A percentile compares a stretch with the other conserved stretches of the same genome.
Evolutionary conservation across 108 stramenopile genomes (phyloP).

Genomic region (Conticribra guillardii): DNA sequence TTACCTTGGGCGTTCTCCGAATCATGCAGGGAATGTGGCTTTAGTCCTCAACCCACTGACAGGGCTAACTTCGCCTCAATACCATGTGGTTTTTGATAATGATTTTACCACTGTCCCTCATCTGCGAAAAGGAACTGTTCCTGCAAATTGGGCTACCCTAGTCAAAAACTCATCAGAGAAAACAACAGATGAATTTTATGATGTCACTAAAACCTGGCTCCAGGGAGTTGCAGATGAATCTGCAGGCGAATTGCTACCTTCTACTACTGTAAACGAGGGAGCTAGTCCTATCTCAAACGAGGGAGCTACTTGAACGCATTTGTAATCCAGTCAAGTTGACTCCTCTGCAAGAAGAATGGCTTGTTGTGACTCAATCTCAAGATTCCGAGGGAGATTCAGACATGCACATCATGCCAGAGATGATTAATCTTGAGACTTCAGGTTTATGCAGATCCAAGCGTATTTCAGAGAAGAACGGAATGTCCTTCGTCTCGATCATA

Average conservation of each 20-base stretch:
- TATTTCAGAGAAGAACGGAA: background rate
- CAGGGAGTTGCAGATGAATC: background rate
- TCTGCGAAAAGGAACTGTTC: background rate
- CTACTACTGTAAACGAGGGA: background rate
- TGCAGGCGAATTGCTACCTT: background rate
- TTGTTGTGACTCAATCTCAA: background rate
- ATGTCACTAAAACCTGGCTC: background rate
- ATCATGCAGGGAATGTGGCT: background rate
- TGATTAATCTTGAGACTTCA: background rate
- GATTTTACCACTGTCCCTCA: background rate
- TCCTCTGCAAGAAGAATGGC: background rate
- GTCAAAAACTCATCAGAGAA: background rate
- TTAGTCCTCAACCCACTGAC: background rate
- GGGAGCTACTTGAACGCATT: no score
- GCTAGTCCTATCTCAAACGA: background rate
- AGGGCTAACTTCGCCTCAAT: background rate
- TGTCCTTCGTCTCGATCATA: background rate
- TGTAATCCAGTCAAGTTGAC: background rate
- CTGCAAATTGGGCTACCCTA: background rate
- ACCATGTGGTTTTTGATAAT: background rate
- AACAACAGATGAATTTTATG: background rate
- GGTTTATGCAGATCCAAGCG: background rate
- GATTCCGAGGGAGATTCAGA: background rate
- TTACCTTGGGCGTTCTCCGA: background rate
- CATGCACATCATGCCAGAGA: background rate